Evolutionary conservation across 495 filamentous ascomycete species (phyloP).

Genomic region (Hypomontagnella monticulosa): DNA sequence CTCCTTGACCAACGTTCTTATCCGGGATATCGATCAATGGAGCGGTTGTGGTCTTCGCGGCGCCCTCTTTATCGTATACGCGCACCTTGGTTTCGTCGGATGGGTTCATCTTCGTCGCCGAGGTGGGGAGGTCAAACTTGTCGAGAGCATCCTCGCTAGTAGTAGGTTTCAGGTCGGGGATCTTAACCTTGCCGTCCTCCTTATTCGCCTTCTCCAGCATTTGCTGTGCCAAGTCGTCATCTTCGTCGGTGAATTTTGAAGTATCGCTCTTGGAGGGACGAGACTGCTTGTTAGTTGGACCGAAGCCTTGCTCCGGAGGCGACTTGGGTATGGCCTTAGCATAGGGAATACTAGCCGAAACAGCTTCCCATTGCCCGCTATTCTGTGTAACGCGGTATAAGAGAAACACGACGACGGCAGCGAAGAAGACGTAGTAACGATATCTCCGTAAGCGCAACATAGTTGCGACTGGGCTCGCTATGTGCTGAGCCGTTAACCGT

Average conservation of each 20-base stretch:
- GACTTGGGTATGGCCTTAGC: conserved; percentile 35
- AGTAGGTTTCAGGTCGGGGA: conserved; percentile 52
- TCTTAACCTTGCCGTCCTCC: conserved; percentile 38
- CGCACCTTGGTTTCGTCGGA: conserved; percentile 44
- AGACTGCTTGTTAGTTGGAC: conserved; percentile 23
- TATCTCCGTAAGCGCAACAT: conserved; percentile 85
- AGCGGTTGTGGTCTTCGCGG: conserved; percentile 41
- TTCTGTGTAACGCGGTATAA: conserved; percentile 71
- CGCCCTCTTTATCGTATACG: conserved; percentile 55
- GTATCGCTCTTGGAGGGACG: conserved; percentile 15
- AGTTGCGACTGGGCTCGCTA: conserved; percentile 31
- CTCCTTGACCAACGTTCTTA: conserved; percentile 44
- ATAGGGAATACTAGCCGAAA: conserved; percentile 42
- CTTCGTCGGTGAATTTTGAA: conserved; percentile 7
- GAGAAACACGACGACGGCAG: conserved; percentile 69
- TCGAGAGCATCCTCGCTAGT: conserved; percentile 23
- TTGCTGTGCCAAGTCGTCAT: conserved; percentile 28
- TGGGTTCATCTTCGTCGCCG: conserved; percentile 20
- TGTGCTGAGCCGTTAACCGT: conserved; percentile 9
- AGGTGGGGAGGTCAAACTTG: conserved; percentile 27
- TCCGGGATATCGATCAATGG: conserved; percentile 51
- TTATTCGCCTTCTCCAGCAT: conserved; percentile 30
- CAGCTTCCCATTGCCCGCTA: conserved; percentile 56
- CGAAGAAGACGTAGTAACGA: conserved; percentile 75
- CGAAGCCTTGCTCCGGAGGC: conserved; percentile 29